Percentiles rank a stretch among this genome's conserved stretches.
Conservation (phyloP, 345 rosid species). For the Syzygium aromaticum region DNA sequence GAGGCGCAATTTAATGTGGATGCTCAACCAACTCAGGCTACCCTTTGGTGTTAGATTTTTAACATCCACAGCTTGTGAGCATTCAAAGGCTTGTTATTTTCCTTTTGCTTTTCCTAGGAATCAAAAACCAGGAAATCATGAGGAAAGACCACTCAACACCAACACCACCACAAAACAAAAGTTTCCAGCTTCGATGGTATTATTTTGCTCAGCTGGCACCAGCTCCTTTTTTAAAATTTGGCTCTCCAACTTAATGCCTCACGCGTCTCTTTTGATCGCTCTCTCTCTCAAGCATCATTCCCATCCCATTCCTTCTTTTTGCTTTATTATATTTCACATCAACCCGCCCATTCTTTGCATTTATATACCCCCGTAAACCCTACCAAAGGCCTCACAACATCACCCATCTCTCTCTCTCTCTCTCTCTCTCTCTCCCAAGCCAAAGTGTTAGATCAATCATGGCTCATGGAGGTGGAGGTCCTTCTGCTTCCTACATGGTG, state of each 20-base stretch:
- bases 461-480: background rate
- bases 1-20: background rate
- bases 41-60: background rate
- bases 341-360: background rate
- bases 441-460: background rate
- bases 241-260: background rate
- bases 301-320: background rate
- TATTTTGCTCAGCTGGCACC: conserved; percentile 4
- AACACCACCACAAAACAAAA: background rate
- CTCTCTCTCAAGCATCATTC: background rate
- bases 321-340: background rate
- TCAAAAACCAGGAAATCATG: background rate
- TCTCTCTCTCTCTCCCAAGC: background rate
- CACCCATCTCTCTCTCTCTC: background rate
- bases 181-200: conserved; percentile 16
- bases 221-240: background rate
- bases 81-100: no score
- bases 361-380: background rate
- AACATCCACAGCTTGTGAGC: background rate
- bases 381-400: background rate
- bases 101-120: background rate
- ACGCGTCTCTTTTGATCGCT: background rate
- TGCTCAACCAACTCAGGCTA: background rate
- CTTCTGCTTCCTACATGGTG: background rate
- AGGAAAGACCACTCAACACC: background rate